Conservation (phyloP, 306 rosid species). For the Cajanus cajan region DNA sequence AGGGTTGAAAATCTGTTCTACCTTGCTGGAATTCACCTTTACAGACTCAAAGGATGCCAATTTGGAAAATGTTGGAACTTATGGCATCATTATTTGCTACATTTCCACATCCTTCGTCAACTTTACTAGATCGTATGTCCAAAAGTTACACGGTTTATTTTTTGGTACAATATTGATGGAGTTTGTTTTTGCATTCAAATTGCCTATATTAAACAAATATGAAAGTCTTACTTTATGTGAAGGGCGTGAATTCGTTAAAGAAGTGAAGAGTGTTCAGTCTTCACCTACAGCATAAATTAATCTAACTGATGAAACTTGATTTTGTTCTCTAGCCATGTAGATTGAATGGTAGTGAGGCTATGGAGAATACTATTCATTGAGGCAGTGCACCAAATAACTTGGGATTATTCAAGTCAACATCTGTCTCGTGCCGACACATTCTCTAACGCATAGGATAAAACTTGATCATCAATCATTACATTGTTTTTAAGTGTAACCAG, state of each 20-base stretch:
- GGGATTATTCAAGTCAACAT: constrained; percentile 33
- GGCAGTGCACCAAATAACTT: constrained; percentile 9
- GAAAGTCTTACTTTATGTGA: constrained; percentile 7
- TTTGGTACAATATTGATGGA: not conserved
- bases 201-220: not conserved
- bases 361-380: constrained; percentile 9
- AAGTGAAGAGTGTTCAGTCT: constrained; percentile 9
- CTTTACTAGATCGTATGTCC: constrained; percentile 4
- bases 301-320: not conserved
- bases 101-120: not conserved
- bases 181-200: constrained; percentile 17
- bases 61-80: constrained; percentile 25
- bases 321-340: constrained; percentile 27
- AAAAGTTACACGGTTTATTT: constrained; percentile 23
- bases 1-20: constrained; percentile 35
- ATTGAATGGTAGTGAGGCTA: not conserved
- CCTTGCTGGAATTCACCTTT: constrained; percentile 28
- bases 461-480: not conserved
- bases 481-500: not conserved
- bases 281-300: constrained; percentile 29
- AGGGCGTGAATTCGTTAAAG: not conserved
- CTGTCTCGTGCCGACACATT: constrained; percentile 35
- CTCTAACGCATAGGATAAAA: constrained; percentile 6
- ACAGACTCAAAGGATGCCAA: constrained; percentile 22
- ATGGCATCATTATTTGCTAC: constrained; percentile 6